Evolutionary conservation across 108 stramenopile genomes (phyloP), one percentile per base, ranked within the genome.

Genomic region (Skeletonema costatum): DNA sequence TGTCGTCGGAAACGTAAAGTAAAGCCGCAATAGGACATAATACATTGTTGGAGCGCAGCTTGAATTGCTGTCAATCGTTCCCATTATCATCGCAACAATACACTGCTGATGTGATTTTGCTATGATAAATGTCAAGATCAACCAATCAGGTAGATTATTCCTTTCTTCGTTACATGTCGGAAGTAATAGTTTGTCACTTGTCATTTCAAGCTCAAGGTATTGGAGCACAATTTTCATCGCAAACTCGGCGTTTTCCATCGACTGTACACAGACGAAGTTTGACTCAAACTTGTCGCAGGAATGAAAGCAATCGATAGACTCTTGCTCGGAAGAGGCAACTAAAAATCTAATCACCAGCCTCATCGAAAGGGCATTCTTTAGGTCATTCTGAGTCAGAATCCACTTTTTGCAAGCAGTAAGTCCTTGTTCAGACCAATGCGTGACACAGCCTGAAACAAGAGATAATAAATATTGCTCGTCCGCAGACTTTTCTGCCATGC

Each of bases 1-100:
- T 7, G 41, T 70, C 16, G 72, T 65, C 58, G 92, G 89, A 46
- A 73, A 74, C 53, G 68, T 79, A 10, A 81, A 51, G 66, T 93
- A 93, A 0, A 93, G 62, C 3, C 89, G 78, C 44, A 93, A 76
- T 19, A 89, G 60, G 25, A 75, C 35, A 32, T 74, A 38, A 36
- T 60, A 66, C 3, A 82, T 59, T 10, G 14, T 48, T 59, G 32
- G 16, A 13, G 11, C 7, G n/a, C n/a, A 41, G 38, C 19, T 71
- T 60, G 21, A 36, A 38, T 64, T 62, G 62, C 33, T 65, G 41
- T 68, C 17, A 61, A 84, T 71, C 9, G 60, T 9, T 60, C 85
- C 62, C 48, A 88, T 50, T 16, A 83, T 72, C 16, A 85, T 64
- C 35, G 66, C n/a, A 25, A 84, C 62, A 29, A 84, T 58, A 36